Evolutionary conservation across 257 asterid species (phyloP), one percentile per base, ranked within the genome.

Genomic region (Penstemon newberryi): DNA sequence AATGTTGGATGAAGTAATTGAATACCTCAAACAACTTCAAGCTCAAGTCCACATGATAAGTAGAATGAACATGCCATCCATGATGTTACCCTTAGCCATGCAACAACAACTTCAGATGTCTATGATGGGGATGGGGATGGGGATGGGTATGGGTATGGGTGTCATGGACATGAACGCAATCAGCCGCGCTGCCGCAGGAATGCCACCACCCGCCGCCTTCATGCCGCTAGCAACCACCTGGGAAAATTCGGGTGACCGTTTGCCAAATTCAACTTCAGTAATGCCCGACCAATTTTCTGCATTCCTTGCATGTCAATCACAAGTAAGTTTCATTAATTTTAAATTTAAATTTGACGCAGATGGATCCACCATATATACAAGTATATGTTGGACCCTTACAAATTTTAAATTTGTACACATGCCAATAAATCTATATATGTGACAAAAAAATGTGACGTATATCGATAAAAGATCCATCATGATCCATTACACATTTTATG

Each of bases 51-150:
- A 81, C 0, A 74, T 87, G 85, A 85, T 86, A 87, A 83, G 81
- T 18, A 82, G 95, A 63, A 80, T 91, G 90, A 89, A 76, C 87
- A 82, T 87, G 88, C 75, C 91, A 63, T 52, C 82, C 58, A 84
- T 84, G 86, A 81, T 87, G 89, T 25, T 85, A 50, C 87, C 96
- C 3, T 5, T 89, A 70, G 89, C 87, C 11, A 69, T 84, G 91
- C 97, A 88, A 56, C 97, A 88, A 55, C 96, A 87, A 5, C 82
- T 89, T 53, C 98, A 92, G 5, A 89, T 92, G 95, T 77, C 96
- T 0, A 82, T 92, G 96, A 87, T 83, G 81, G 75, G 73, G 6
- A 68, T 68, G 73, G 65, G 52, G 3, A 45, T 70, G 87, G 85
- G 85, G 0, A 69, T 83, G 70, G 84, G 82, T 0, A 73, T 80